Conservation (phyloP, 2,329 filamentous ascomycete genomes). For the Phaeomoniella chlamydospora region DNA sequence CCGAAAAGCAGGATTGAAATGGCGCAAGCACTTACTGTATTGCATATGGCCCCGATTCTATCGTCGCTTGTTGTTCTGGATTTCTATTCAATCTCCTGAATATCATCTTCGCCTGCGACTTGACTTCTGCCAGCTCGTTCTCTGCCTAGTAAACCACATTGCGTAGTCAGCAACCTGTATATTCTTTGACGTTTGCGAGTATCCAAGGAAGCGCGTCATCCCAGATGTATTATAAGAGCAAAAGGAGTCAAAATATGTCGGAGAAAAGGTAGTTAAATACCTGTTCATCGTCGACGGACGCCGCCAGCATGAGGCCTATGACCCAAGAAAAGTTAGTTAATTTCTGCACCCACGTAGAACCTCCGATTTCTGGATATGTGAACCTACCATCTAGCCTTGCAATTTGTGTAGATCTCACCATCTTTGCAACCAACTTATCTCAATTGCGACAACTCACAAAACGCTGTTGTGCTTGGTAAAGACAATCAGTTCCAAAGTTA, state of each 20-base stretch:
- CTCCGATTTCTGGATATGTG: constrained; percentile 3
- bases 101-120: constrained; percentile 79
- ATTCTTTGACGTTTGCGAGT: not conserved
- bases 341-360: constrained; percentile 1
- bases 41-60: constrained; percentile 71
- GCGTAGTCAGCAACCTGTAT: not conserved
- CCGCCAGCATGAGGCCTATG: constrained; percentile 81
- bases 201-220: not conserved
- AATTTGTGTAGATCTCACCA: constrained; percentile 92
- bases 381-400: constrained; percentile 71
- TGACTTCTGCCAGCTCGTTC: constrained; percentile 69
- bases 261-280: constrained; percentile 23
- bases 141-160: constrained; percentile 37
- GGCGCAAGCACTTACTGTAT: constrained; percentile 54
- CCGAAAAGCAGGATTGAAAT: too few species aligned
- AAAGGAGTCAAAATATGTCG: not conserved
- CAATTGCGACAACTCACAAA: too few species aligned
- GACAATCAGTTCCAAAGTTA: too few species aligned
- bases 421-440: constrained; percentile 21
- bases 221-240: not conserved
- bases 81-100: constrained; percentile 78
- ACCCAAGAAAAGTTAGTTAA: constrained; percentile 11
- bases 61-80: constrained; percentile 78
- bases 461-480: too few species aligned
- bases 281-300: constrained; percentile 84